Base-by-base conservation (phyloP, 1,284 basidiomycete species). In the Marasmius tenuissimus region DNA sequence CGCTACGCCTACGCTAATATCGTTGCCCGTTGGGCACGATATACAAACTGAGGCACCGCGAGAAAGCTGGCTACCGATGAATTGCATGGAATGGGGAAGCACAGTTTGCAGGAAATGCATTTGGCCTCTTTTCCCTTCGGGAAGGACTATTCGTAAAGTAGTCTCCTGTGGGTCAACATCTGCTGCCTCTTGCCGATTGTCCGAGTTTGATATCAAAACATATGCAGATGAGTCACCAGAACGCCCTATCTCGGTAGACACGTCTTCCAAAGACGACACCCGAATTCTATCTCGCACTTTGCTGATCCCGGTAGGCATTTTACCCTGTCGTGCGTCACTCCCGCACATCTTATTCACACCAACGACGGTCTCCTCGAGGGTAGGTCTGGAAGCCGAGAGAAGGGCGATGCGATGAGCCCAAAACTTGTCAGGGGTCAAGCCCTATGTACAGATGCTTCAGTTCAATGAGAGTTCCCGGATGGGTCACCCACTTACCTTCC, bases 351-450 rank as follows among this genome's bases (percentile, higher is more conserved):
- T 14, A 7, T 56, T 50, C 22, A 52, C 53, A 37, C 63, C 52
- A 0, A 70, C 68, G 6, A 88, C 75, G 7, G 93, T 66, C 0
- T 68, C 67, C 1, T 70, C 69, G 11, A 94, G 78, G 1, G 80
- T 77, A 0, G 73, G 68, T n/a, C 88, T 78, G 4, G 69, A 64
- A 7, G 75, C 73, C 0, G 68, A 51, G 12, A 94, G 73, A n/a
- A 96, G 76, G 12, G 67, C 64, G 0, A 76, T 68, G 22, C 76
- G 76, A 67, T 92, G 73, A 38, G 68, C 66, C 94, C 94, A 96
- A 70, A 91, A 96, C 11, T 88, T 62, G 9, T 75, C 68, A 0
- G 94, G 92, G 0, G 87, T 91, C 59, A 96, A 75, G 1, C 92
- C 92, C 83, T 89, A 39, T 27, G 34, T 22, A 11, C 16, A 42